Evolutionary conservation across 768 basidiomycete species (phyloP).

Genomic region (Strobilomyces echinocephalus): DNA sequence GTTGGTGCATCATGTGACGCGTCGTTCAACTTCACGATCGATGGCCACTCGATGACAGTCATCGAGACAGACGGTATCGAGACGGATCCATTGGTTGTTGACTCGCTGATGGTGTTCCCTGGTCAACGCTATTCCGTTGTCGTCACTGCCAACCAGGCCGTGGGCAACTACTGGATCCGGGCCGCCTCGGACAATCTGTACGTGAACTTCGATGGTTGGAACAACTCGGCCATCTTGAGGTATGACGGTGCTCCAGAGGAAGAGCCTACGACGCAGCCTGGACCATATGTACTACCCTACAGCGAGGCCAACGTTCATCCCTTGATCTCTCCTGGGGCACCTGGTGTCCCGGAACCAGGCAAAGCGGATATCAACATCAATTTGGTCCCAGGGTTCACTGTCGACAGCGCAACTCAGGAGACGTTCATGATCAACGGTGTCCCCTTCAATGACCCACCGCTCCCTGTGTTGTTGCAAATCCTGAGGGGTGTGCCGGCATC

Average conservation of each 20-base stretch:
- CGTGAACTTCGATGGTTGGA: constrained; percentile 26
- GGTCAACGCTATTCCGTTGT: constrained; percentile 23
- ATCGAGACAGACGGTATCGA: constrained; percentile 45
- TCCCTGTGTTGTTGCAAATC: constrained; percentile 42
- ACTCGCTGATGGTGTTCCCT: constrained; percentile 40
- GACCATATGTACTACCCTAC: constrained; percentile 24
- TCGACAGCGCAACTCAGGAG: neutral
- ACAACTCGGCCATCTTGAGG: constrained; percentile 40
- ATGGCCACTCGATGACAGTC: constrained; percentile 40
- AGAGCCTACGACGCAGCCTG: constrained; percentile 30
- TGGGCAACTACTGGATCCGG: constrained; percentile 41
- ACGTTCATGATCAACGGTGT: constrained; percentile 28
- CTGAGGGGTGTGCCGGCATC: constrained; percentile 34
- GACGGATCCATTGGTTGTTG: constrained; percentile 37
- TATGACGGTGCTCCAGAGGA: constrained; percentile 34
- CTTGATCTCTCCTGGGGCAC: constrained; percentile 17
- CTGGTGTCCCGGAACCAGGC: constrained; percentile 33
- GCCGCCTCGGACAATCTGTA: constrained; percentile 17
- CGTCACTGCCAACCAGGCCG: constrained; percentile 28
- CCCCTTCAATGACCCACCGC: constrained; percentile 23
- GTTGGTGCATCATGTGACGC: constrained; percentile 40
- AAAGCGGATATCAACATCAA: constrained; percentile 38
- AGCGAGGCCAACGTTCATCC: constrained; percentile 36
- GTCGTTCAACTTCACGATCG: constrained; percentile 42
- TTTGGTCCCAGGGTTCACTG: constrained; percentile 21